These are phyloP conservation scores for Globisporangium emineosum DNA, from an alignment of 352 stramenopile genomes.

Conservation along the genomic window DNA sequence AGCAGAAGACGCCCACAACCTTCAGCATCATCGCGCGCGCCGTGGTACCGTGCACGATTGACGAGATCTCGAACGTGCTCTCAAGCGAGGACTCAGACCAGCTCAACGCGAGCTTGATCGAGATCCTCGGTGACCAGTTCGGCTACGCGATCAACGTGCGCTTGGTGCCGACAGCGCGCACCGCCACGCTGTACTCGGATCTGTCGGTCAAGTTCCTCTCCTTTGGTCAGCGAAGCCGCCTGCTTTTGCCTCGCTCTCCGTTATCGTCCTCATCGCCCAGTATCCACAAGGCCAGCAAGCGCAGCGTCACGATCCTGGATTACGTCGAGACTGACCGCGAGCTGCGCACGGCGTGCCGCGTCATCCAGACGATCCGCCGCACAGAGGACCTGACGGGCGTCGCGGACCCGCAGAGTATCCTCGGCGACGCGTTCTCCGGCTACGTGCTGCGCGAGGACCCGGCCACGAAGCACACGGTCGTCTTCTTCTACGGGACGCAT, in stretches of 20 bases:
- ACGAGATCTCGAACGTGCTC: conserved; percentile 22
- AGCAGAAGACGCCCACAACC: conserved; percentile 10
- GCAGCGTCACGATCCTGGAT: conserved; percentile 21
- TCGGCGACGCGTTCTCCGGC: conserved; percentile 17
- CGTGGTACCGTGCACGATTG: conserved; percentile 22
- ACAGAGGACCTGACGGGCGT: conserved; percentile 6
- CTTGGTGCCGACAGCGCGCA: conserved; percentile 9
- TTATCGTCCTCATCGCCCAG: neutral
- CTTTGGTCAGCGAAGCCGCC: conserved; percentile 16
- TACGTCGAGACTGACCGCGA: conserved; percentile 19
- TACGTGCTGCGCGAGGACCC: conserved; percentile 28
- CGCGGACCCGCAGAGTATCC: neutral
- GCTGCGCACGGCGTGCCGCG: conserved; percentile 13
- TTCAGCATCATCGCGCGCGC: conserved; percentile 22
- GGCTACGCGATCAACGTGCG: conserved; percentile 27
- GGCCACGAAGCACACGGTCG: conserved; percentile 17
- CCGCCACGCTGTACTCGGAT: conserved; percentile 3
- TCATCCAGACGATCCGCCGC: conserved; percentile 16
- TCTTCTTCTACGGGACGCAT: conserved; percentile 21
- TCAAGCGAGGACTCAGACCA: conserved; percentile 25
- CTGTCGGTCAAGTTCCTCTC: conserved; percentile 28
- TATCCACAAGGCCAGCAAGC: conserved; percentile 2
- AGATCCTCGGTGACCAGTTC: conserved; percentile 24
- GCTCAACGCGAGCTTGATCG: conserved; percentile 29
- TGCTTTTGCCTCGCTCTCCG: conserved; percentile 9